phyloP scores from a whole-genome alignment of 129 eudicot genomes.

The Helichrysum umbraculigerum region DNA sequence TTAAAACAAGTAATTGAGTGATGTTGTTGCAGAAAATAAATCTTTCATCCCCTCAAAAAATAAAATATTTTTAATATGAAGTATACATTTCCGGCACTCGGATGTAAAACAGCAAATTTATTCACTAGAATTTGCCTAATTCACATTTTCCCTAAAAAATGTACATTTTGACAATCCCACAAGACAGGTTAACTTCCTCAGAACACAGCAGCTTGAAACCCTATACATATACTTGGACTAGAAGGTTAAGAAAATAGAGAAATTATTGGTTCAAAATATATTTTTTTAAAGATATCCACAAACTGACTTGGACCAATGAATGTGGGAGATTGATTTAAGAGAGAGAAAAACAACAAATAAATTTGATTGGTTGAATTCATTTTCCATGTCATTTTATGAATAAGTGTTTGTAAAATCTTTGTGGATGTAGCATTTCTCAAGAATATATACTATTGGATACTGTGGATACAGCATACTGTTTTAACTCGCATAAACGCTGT shows the following conservation, averaged over 20 bases:
- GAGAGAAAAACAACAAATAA: no score
- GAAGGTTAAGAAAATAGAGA: no score
- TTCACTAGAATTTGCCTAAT: not conserved
- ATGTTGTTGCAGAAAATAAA: not conserved
- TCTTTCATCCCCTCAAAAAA: no score
- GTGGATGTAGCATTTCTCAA: no score
- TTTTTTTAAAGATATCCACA: no score
- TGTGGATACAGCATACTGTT: not conserved
- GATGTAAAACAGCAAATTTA: not conserved
- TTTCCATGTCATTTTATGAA: no score
- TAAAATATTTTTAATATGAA: not conserved
- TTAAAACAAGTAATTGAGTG: not conserved
- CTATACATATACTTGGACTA: not conserved
- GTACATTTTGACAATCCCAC: not conserved
- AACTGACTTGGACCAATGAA: no score
- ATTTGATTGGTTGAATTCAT: no score
- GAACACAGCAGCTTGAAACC: not conserved
- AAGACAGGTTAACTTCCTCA: not conserved
- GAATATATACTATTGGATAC: not conserved
- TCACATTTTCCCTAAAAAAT: not conserved
- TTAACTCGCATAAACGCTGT: not conserved
- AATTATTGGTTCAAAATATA: no score
- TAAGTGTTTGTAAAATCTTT: no score
- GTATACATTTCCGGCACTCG: not conserved
- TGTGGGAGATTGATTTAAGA: no score